Conservation (phyloP, 257 asterid species). For the Prunella vulgaris region DNA sequence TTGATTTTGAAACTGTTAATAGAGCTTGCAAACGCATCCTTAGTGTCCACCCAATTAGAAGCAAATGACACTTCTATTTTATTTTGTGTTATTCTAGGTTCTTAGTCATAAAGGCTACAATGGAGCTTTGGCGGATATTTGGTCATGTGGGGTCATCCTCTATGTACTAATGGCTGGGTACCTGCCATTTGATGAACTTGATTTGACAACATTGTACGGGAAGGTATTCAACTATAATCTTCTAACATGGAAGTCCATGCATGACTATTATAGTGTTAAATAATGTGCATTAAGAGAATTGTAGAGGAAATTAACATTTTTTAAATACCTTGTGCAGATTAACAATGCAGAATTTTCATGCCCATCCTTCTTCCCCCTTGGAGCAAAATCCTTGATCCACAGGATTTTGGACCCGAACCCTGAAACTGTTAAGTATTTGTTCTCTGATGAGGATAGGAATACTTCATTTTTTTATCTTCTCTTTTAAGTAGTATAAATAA, state of each 20-base stretch:
- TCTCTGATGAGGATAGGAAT: neutral
- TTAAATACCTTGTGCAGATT: slow-evolving; percentile 53
- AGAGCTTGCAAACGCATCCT: too few relatives aligned
- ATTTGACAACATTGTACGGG: slow-evolving; percentile 84
- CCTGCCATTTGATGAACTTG: slow-evolving; percentile 98
- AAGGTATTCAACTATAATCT: slow-evolving; percentile 50
- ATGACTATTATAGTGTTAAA: neutral
- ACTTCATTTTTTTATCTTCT: neutral
- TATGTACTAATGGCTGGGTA: slow-evolving; percentile 94
- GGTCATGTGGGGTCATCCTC: slow-evolving; percentile 99
- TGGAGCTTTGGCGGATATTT: slow-evolving; percentile 93
- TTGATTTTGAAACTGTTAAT: too few relatives aligned
- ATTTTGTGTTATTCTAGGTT: slow-evolving; percentile 50
- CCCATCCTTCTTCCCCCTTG: slow-evolving; percentile 94
- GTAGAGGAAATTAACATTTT: slow-evolving; percentile 5
- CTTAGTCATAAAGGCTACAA: slow-evolving; percentile 95
- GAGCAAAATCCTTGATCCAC: slow-evolving; percentile 86
- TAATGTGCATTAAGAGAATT: neutral
- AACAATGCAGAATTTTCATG: slow-evolving; percentile 85
- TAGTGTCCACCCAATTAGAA: neutral
- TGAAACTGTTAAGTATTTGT: slow-evolving; percentile 52
- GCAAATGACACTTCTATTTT: neutral
- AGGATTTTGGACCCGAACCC: slow-evolving; percentile 85
- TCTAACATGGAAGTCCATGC: slow-evolving; percentile 1
- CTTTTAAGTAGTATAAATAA: neutral